Evolutionary conservation across 106 monocot genomes (phyloP).

Genomic region (Posidonia australis): DNA sequence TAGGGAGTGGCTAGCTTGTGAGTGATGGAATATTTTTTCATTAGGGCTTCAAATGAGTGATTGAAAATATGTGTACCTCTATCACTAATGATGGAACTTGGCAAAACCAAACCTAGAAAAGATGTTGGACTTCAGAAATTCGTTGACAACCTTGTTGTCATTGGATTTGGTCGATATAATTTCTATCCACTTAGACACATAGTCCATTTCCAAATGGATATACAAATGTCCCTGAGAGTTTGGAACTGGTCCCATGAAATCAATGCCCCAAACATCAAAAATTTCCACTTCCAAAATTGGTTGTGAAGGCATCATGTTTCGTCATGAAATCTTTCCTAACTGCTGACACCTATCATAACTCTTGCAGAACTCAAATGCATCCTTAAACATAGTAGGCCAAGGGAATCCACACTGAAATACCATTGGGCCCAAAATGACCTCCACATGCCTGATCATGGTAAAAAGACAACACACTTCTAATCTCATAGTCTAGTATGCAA

Average conservation of each 20-base stretch:
- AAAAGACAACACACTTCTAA: too few species aligned
- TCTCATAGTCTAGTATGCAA: too few species aligned
- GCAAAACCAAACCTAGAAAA: constrained; percentile 3
- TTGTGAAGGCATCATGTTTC: too few species aligned
- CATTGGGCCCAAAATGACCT: too few species aligned
- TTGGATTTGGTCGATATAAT: background rate
- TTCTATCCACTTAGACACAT: constrained; percentile 8
- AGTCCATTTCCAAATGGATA: background rate
- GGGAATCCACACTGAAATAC: too few species aligned
- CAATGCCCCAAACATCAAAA: constrained; percentile 1
- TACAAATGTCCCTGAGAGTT: background rate
- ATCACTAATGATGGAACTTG: background rate
- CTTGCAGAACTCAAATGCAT: too few species aligned
- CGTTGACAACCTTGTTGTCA: background rate
- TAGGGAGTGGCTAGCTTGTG: background rate
- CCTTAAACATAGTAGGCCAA: too few species aligned
- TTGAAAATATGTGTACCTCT: background rate
- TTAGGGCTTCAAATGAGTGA: background rate
- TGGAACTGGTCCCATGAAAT: constrained; percentile 1
- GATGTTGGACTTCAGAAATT: constrained; percentile 1
- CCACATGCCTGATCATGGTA: too few species aligned
- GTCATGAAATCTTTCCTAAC: too few species aligned
- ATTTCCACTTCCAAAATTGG: background rate
- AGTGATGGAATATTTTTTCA: background rate
- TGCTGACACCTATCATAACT: too few species aligned